These are phyloP conservation scores for Mycena galericulata DNA, from an alignment of 768 basidiomycete genomes.

Conservation along the genomic window DNA sequence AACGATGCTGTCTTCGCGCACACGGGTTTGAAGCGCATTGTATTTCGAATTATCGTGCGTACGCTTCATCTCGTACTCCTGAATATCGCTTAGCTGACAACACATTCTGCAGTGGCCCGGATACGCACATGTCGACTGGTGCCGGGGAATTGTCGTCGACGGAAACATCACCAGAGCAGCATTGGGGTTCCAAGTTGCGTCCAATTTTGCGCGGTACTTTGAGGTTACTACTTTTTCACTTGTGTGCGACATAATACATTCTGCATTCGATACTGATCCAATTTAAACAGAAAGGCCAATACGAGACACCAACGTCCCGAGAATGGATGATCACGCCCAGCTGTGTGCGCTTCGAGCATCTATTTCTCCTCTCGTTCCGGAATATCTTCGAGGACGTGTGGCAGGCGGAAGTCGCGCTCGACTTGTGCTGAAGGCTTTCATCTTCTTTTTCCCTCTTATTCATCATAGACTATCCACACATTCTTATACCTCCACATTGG, in stretches of 20 bases:
- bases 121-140: slow-evolving; percentile 56
- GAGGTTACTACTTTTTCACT: slow-evolving; percentile 44
- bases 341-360: slow-evolving; percentile 55
- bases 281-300: slow-evolving; percentile 44
- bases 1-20: slow-evolving; percentile 53
- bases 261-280: slow-evolving; percentile 17
- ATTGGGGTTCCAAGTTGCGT: slow-evolving; percentile 52
- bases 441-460: too few species aligned
- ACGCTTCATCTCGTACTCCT: neutral
- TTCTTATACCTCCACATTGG: too few species aligned
- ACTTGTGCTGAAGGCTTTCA: neutral
- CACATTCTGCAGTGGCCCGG: slow-evolving; percentile 58
- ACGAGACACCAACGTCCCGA: slow-evolving; percentile 37
- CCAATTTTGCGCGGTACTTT: slow-evolving; percentile 51
- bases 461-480: too few species aligned
- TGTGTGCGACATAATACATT: too few species aligned
- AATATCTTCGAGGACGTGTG: slow-evolving; percentile 59
- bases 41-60: slow-evolving; percentile 55
- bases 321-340: slow-evolving; percentile 50
- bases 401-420: slow-evolving; percentile 58
- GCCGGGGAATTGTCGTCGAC: slow-evolving; percentile 40
- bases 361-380: slow-evolving; percentile 56
- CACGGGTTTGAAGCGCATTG: slow-evolving; percentile 48
- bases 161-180: slow-evolving; percentile 55
- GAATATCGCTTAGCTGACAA: neutral